Base-by-base conservation (phyloP, 2,329 filamentous ascomycete species). In the Xylaria sp. region DNA sequence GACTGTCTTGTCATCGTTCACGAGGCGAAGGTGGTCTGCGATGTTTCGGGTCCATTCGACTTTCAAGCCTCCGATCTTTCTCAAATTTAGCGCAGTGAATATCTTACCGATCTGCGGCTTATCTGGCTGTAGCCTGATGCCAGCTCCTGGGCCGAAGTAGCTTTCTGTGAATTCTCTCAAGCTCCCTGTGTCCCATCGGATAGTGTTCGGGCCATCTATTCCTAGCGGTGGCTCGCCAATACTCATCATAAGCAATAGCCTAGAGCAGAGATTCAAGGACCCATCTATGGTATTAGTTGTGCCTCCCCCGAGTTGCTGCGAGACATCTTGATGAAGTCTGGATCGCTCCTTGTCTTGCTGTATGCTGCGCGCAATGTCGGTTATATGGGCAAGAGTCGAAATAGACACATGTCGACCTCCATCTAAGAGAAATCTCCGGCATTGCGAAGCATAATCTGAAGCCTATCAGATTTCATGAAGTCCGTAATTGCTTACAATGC, bases 11-110 rank as follows among this genome's bases (percentile, higher is more conserved):
- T 82, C 80, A 15, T 79, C 76, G 40, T 81, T 77, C 0, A 70
- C 71, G n/a, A 83, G 51, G 0, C 75, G 74, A 6, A 83, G 71
- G 70, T 83, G 81, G 59, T 82, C 80, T 0, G 78, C 71, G 2
- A 83, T 71, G 49, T 83, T 81, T 11, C 71, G 66, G 1, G 81
- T 83, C 72, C 77, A 79, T 15, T 67, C 56, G 4, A 77, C 70
- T 9, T 75, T 36, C 36, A 83, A 74, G 2, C 80, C 80, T 2
- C 77, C 80, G 17, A 83, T 75, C 20, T 69, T 66, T n/a, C 68
- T 71, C 4, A 79, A 26, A 57, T 73, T 73, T 17, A 59, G 26
- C 15, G 72, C 71, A 6, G 68, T 77, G 63, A 77, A 75, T 2
- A 73, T 60, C 26, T 63, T 69, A 6, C 72, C 70, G 0, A 76